Percentiles rank a stretch among this genome's conserved stretches.
Evolutionary conservation across 106 monocot species (phyloP).

Genomic region (Hemerocallis citrina): DNA sequence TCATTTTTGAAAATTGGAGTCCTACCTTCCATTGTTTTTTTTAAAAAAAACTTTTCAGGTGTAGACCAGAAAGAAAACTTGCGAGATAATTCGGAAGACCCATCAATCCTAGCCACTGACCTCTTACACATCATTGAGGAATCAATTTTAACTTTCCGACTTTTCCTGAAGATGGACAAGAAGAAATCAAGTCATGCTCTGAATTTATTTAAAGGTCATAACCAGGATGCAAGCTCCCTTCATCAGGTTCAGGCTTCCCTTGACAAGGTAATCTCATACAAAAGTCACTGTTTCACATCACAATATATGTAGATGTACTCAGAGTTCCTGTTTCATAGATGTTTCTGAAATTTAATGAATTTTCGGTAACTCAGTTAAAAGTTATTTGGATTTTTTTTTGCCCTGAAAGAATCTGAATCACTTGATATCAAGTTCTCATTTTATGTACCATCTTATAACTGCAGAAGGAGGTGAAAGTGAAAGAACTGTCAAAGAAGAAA

Average conservation of each 20-base stretch:
- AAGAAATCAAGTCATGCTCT: slow-evolving; percentile 26
- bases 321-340: no score
- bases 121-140: slow-evolving; percentile 56
- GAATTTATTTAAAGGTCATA: slow-evolving; percentile 37
- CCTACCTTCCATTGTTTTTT: neutral
- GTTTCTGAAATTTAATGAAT: neutral
- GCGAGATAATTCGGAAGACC: slow-evolving; percentile 21
- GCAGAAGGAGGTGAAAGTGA: slow-evolving; percentile 79
- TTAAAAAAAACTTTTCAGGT: slow-evolving; percentile 40
- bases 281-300: neutral
- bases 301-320: no score
- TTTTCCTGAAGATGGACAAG: slow-evolving; percentile 70
- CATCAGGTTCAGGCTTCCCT: slow-evolving; percentile 74
- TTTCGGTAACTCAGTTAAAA: neutral
- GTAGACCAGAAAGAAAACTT: slow-evolving; percentile 26
- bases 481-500: slow-evolving; percentile 70
- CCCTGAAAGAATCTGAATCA: neutral
- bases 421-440: neutral
- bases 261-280: slow-evolving; percentile 40
- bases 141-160: slow-evolving; percentile 62
- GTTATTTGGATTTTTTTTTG: no score
- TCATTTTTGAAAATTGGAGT: neutral
- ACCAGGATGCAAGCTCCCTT: slow-evolving; percentile 45
- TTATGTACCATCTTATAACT: slow-evolving; percentile 2
- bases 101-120: slow-evolving; percentile 33